Percentiles rank a stretch among this genome's conserved stretches.
Evolutionary conservation across 164 flowering plant species (phyloP).

Genomic region (Warburgia ugandensis): DNA sequence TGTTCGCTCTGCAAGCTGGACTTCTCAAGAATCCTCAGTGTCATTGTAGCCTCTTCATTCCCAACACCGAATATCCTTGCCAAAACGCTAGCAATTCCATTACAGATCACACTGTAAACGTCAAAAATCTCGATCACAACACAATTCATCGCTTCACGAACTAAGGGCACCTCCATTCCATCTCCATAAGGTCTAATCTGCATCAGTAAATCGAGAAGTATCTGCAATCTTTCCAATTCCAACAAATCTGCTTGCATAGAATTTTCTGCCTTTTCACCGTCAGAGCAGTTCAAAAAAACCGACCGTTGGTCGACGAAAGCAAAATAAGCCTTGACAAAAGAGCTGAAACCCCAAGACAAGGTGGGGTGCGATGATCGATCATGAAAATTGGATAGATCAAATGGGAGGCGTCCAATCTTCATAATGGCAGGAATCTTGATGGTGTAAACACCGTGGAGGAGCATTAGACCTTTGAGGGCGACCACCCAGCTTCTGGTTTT

Average conservation of each 20-base stretch:
- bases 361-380: constrained; percentile 26
- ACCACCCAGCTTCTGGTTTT: constrained; percentile 69
- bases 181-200: constrained; percentile 38
- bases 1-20: constrained; percentile 43
- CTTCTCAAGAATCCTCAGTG: constrained; percentile 44
- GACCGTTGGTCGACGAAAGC: constrained; percentile 57
- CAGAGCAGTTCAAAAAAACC: constrained; percentile 1
- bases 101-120: constrained; percentile 51
- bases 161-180: constrained; percentile 18
- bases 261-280: neutral
- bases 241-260: constrained; percentile 4
- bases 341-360: constrained; percentile 29
- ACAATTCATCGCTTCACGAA: constrained; percentile 75
- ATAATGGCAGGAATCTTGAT: constrained; percentile 32
- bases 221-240: constrained; percentile 39
- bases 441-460: constrained; percentile 64
- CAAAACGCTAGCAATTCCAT: constrained; percentile 42
- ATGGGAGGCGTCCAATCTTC: constrained; percentile 56
- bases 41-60: constrained; percentile 41
- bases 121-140: constrained; percentile 63
- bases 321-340: constrained; percentile 56
- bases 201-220: constrained; percentile 48
- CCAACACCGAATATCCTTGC: constrained; percentile 29
- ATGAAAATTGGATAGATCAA: constrained; percentile 60
- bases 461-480: constrained; percentile 70